phyloP scores from a whole-genome alignment of 2,329 filamentous ascomycete genomes.

The Didymella arachidicola region DNA sequence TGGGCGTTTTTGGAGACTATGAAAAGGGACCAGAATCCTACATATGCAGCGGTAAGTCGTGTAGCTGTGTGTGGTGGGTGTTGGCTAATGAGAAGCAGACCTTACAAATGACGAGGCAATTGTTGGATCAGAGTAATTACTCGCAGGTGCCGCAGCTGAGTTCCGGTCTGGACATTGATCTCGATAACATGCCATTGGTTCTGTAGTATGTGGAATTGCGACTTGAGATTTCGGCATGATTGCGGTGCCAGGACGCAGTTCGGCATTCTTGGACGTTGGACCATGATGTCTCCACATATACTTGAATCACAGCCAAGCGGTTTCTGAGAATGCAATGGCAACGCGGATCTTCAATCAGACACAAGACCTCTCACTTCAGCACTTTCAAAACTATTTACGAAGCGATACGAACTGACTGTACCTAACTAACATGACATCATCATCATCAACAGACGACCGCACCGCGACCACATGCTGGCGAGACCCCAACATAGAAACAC shows the following conservation, averaged over 20 bases:
- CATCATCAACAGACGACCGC: background rate
- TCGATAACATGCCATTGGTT: constrained; percentile 47
- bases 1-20: constrained; percentile 59
- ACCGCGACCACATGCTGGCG: background rate
- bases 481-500: background rate
- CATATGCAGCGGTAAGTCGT: constrained; percentile 50
- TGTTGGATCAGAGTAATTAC: constrained; percentile 53
- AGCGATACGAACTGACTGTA: background rate
- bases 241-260: background rate
- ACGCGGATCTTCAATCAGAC: background rate
- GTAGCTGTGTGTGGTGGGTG: constrained; percentile 9
- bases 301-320: background rate
- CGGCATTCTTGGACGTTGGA: background rate
- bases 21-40: constrained; percentile 47
- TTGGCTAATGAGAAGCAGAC: constrained; percentile 30
- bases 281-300: background rate
- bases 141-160: constrained; percentile 56
- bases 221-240: background rate
- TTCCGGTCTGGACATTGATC: constrained; percentile 53
- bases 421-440: constrained; percentile 9
- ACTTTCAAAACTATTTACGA: background rate
- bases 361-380: background rate
- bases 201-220: constrained; percentile 20
- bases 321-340: background rate
- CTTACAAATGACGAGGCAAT: constrained; percentile 50